Evolutionary conservation across 2,329 filamentous ascomycete genomes (phyloP), one percentile per base, ranked within the genome.

Genomic region (Venturia oleaginea): DNA sequence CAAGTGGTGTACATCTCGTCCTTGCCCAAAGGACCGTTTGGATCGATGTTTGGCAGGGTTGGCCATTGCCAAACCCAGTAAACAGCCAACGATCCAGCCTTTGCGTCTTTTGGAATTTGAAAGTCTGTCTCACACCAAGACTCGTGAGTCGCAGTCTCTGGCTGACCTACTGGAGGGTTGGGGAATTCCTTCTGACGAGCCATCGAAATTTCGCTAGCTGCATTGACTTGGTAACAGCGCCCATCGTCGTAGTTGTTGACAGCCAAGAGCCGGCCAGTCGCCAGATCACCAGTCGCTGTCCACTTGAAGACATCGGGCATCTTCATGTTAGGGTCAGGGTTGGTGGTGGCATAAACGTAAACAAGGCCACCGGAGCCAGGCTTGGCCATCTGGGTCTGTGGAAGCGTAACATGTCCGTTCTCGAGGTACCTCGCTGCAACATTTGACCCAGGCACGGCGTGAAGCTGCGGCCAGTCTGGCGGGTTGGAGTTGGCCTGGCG

Each of bases 31-130:
- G 75, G 75, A 27, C 75, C 70, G 22, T 75, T 66, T 74, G 76
- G 68, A 71, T 75, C 67, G 73, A 75, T 46, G 71, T 73, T 71
- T 10, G 73, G 66, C 7, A 70, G 70, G 78, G 76, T 72, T 22
- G 67, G 67, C 91, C 92, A 99, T 75, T 96, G 89, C 94, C 94
- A 97, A 57, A 97, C 88, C 93, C 93, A 97, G 80, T 96, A 96
- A 62, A 96, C 77, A 3, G 91, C 93, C 74, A 92, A 90, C 34
- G 82, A 81, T 55, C 86, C 85, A 11, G 80, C 74, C 15, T 57
- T 10, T 59, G 85, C 78, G 69, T 89, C 83, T 5, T 79, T 72
- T 0, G 94, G 94, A 17, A 99, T 79, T 71, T 86, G 81, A 59
- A 97, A 79, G 71, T 94, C 87, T 42, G 87, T 87, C 75, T 97